phyloP scores from a whole-genome alignment of 179 eudicot genomes.

The Corrigiola litoralis region DNA sequence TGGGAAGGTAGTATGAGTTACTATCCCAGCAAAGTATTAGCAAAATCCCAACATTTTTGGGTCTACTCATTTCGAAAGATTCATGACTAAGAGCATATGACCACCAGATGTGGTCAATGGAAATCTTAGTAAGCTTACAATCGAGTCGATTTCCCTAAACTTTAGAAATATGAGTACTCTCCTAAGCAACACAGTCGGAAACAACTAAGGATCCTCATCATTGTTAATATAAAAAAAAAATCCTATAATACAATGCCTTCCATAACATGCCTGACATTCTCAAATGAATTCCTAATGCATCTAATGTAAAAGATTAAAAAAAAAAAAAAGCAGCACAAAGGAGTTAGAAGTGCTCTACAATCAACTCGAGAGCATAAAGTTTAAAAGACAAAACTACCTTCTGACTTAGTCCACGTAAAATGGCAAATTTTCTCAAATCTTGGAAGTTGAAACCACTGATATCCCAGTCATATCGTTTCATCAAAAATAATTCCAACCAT shows the following conservation, averaged over 20 bases:
- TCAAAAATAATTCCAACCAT: slow-evolving; percentile 82
- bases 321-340: background rate
- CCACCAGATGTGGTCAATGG: background rate
- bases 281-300: too few relatives aligned
- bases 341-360: background rate
- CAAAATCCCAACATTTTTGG: background rate
- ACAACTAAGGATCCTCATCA: too few relatives aligned
- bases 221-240: too few relatives aligned
- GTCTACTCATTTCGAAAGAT: background rate
- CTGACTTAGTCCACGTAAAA: slow-evolving; percentile 95
- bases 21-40: background rate
- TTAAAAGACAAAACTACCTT: slow-evolving; percentile 53
- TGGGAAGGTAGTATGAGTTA: too few relatives aligned
- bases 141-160: background rate
- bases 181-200: too few relatives aligned
- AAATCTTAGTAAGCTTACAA: background rate
- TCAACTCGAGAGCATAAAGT: background rate
- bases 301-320: too few relatives aligned
- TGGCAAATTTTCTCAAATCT: slow-evolving; percentile 88
- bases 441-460: slow-evolving; percentile 63
- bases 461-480: slow-evolving; percentile 89
- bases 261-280: background rate
- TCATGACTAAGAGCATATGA: background rate
- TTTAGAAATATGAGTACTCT: too few relatives aligned
- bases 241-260: background rate